Evolutionary conservation across 2,329 filamentous ascomycete species (phyloP).

Genomic region (Trichoderma semiorbis): DNA sequence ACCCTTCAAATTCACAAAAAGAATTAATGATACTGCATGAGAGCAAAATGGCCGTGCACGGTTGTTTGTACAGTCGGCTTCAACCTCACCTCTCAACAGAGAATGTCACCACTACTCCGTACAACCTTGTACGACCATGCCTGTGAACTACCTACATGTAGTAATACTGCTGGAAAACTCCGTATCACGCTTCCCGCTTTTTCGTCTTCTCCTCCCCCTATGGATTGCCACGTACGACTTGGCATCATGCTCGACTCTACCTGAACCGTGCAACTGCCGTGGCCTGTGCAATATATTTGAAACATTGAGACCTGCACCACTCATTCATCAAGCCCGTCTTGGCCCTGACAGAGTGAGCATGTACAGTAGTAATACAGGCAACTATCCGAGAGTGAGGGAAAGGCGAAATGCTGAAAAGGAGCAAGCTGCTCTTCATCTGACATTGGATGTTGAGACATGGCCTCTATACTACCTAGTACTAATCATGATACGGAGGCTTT

Average conservation of each 20-base stretch:
- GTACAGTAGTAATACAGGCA: too few relatives aligned
- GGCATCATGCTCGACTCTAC: background rate
- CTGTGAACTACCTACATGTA: background rate
- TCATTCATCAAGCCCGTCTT: background rate
- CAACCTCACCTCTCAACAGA: background rate
- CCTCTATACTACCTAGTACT: too few relatives aligned
- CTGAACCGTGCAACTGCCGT: constrained; percentile 1
- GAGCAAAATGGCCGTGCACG: background rate
- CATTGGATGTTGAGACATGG: background rate
- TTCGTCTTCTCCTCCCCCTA: background rate
- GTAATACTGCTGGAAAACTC: background rate
- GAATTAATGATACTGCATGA: background rate
- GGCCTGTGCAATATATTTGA: background rate
- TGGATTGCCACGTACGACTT: background rate
- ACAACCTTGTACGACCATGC: background rate
- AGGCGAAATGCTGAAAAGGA: background rate
- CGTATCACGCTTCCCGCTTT: background rate
- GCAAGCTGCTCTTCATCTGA: background rate
- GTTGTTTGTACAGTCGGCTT: background rate
- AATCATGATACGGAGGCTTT: background rate
- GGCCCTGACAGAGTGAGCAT: background rate
- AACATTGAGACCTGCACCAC: background rate
- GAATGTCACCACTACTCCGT: background rate
- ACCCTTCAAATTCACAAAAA: background rate
- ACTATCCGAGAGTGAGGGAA: background rate